Conservation (phyloP, 2,329 filamentous ascomycete genomes). For the Escovopsis weberi region DNA sequence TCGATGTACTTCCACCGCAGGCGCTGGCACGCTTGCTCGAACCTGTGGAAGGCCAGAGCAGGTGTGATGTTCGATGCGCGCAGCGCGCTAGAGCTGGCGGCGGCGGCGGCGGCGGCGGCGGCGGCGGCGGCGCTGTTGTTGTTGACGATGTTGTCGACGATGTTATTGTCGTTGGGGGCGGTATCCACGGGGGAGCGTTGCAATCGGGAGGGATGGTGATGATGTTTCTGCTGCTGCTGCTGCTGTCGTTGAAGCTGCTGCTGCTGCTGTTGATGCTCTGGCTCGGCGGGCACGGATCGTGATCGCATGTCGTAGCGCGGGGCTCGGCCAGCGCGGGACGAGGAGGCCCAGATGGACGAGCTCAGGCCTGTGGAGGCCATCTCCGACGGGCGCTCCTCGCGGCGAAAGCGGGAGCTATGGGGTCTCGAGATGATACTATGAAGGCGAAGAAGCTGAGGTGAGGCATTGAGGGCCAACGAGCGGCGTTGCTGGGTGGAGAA, state of each 20-base stretch:
- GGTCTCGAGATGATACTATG: too few relatives aligned
- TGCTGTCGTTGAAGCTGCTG: conserved; percentile 1
- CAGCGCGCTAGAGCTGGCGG: conserved; percentile 3
- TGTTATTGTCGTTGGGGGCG: too few relatives aligned
- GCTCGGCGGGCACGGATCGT: conserved; percentile 6
- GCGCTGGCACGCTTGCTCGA: conserved; percentile 44
- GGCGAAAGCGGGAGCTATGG: neutral
- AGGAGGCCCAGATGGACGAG: conserved; percentile 7
- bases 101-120: conserved; percentile 1
- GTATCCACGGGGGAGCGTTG: too few relatives aligned
- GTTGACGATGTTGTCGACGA: too few relatives aligned
- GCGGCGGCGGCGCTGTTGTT: neutral
- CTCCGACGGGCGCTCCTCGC: neutral
- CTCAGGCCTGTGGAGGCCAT: conserved; percentile 4
- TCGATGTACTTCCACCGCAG: conserved; percentile 50
- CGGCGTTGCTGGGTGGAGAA: too few relatives aligned
- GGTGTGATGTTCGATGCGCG: conserved; percentile 12
- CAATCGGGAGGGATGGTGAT: too few relatives aligned
- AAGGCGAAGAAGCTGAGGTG: too few relatives aligned
- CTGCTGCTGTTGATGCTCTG: neutral
- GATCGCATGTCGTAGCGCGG: conserved; percentile 5
- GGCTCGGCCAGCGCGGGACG: neutral
- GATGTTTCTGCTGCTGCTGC: too few relatives aligned
- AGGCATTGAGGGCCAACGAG: too few relatives aligned
- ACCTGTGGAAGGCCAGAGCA: conserved; percentile 36